These are phyloP conservation scores for Aspergillus flavus DNA, from an alignment of 2,329 filamentous ascomycete species.

Conservation along the genomic window DNA sequence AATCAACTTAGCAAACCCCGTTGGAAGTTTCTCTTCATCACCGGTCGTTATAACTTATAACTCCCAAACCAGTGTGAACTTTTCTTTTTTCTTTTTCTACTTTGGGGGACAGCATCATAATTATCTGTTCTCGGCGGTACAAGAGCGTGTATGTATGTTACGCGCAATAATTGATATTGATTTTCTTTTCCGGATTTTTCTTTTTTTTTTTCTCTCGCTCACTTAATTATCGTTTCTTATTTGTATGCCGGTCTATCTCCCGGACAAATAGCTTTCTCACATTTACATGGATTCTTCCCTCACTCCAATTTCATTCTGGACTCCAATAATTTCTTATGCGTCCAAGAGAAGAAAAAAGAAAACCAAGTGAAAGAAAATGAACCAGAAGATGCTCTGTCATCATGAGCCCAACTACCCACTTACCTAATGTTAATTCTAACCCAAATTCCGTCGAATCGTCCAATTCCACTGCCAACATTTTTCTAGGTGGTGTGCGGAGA, in stretches of 20 bases:
- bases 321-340: background rate
- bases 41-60: too few relatives aligned
- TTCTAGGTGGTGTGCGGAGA: constrained; percentile 41
- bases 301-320: background rate
- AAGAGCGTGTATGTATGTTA: background rate
- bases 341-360: background rate
- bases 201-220: background rate
- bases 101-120: too few relatives aligned
- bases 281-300: background rate
- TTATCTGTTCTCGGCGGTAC: background rate
- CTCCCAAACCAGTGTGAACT: too few relatives aligned
- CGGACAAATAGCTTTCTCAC: background rate
- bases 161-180: background rate
- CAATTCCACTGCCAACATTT: constrained; percentile 45
- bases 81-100: too few relatives aligned
- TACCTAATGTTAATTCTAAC: constrained; percentile 17
- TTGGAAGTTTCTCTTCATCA: too few relatives aligned
- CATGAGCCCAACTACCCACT: constrained; percentile 16
- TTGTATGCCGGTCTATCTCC: background rate
- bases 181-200: background rate
- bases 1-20: too few relatives aligned
- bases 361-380: background rate
- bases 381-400: constrained; percentile 4
- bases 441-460: constrained; percentile 22
- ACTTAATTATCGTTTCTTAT: background rate